Evolutionary conservation across 352 stramenopile genomes (phyloP), one percentile per base, ranked within the genome.

Genomic region (Pythium grandisporangium): DNA sequence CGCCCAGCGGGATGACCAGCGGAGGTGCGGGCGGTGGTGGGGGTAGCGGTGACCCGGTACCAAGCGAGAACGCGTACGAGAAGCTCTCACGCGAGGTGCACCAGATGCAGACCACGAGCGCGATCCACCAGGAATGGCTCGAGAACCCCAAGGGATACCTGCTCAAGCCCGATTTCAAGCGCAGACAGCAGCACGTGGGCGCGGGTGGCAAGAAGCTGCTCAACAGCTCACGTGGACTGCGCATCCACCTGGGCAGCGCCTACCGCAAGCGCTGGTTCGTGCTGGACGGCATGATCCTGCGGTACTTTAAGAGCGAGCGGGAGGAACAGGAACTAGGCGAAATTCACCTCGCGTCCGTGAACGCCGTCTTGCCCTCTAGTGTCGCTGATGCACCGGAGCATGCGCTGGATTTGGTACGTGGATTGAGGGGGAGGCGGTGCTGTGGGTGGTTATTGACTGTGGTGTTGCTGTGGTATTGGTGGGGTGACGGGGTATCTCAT

Each of bases 121-220:
- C 81, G 20, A 93, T 93, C 54, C 81, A 92, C 63, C 81, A 76
- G 37, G 81, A 93, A 48, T 93, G 81, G 81, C 66, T 93, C 26
- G 81, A 93, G 58, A 93, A 93, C 58, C 81, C 81, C 39, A 91
- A 90, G 56, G 81, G 81, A 11, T 93, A 84, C 39, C 39, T 93
- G 26, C 71, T 92, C 44, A 93, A 93, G 37, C 81, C 81, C 14
- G 81, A 93, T 54, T 93, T 93, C 43, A 93, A 93, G 66, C 78
- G 81, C 16, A 84, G 84, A 42, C 65, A 75, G 37, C 81, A 93
- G 56, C 76, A 92, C 43, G 74, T 91, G 7, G 81, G 81, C 5
- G 80, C 80, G 6, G 80, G 80, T 17, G 80, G 80, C 34, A 93
- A 93, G 57, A 89, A 90, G 45, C n/a, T n/a, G n/a, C 70, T 93